Conservation (phyloP, 1,139 yeast species). For the Yamadazyma pseudoaaseri region DNA sequence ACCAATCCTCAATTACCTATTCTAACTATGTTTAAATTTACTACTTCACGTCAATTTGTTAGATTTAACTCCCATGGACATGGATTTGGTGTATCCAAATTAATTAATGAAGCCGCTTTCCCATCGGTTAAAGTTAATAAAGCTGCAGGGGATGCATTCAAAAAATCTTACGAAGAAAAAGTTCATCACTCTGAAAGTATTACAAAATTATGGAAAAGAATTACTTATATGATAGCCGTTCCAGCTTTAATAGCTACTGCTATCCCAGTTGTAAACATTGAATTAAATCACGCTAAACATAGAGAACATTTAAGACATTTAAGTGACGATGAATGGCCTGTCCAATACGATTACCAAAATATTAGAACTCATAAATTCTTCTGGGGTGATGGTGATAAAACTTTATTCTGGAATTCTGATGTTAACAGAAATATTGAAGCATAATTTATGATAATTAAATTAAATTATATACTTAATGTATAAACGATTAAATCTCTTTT, state of each 20-base stretch:
- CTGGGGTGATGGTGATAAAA: slow-evolving; percentile 99
- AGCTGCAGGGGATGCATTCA: slow-evolving; percentile 45
- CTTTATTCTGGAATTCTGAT: slow-evolving; percentile 92
- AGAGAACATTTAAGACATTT: slow-evolving; percentile 77
- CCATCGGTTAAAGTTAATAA: slow-evolving; percentile 28
- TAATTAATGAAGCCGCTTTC: slow-evolving; percentile 41
- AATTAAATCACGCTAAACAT: slow-evolving; percentile 86
- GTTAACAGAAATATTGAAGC: slow-evolving; percentile 77
- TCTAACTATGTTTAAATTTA: slow-evolving; percentile 30
- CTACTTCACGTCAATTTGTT: slow-evolving; percentile 37
- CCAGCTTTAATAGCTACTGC: slow-evolving; percentile 80
- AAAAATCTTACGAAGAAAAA: slow-evolving; percentile 52
- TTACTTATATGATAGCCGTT: slow-evolving; percentile 73
- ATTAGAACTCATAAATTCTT: slow-evolving; percentile 81
- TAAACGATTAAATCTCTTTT: slow-evolving; percentile 2
- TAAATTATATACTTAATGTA: slow-evolving; percentile 3
- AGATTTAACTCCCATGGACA: slow-evolving; percentile 45
- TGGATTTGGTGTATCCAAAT: slow-evolving; percentile 38
- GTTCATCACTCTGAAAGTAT: slow-evolving; percentile 77
- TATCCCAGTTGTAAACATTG: slow-evolving; percentile 76
- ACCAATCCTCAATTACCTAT: neutral
- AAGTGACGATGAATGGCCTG: slow-evolving; percentile 89
- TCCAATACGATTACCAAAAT: slow-evolving; percentile 87
- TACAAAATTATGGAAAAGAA: slow-evolving; percentile 79
- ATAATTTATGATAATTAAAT: slow-evolving; percentile 13